phyloP scores from a whole-genome alignment of 805 yeast genomes.

The Torulaspora delbrueckii region DNA sequence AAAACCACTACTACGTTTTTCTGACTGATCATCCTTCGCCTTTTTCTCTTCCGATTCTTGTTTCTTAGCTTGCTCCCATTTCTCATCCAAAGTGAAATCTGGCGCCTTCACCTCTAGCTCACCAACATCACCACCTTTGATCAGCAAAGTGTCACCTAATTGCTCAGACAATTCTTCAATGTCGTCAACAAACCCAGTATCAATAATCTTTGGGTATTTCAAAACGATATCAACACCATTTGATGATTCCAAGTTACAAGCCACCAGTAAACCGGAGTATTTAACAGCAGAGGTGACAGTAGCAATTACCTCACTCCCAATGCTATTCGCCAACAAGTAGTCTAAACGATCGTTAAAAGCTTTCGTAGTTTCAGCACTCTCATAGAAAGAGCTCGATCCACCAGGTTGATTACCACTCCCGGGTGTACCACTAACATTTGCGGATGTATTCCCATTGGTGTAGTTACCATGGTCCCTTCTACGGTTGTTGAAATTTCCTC shows the following conservation, averaged over 20 bases:
- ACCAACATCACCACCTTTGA: slow-evolving; percentile 36
- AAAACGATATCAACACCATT: slow-evolving; percentile 55
- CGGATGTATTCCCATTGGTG: slow-evolving; percentile 4
- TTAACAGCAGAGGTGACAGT: slow-evolving; percentile 59
- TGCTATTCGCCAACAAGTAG: slow-evolving; percentile 50
- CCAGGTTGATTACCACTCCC: slow-evolving; percentile 5
- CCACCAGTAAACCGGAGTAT: slow-evolving; percentile 54
- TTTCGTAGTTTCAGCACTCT: slow-evolving; percentile 28
- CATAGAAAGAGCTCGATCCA: slow-evolving; percentile 19
- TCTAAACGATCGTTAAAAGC: slow-evolving; percentile 52
- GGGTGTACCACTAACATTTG: slow-evolving; percentile 5
- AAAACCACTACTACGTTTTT: slow-evolving; percentile 38
- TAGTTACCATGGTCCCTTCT: slow-evolving; percentile 13
- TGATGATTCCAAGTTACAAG: slow-evolving; percentile 40
- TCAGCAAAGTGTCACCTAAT: slow-evolving; percentile 25
- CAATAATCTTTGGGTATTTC: slow-evolving; percentile 44
- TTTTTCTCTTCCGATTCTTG: slow-evolving; percentile 10
- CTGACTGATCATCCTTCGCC: slow-evolving; percentile 6
- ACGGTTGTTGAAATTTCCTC: slow-evolving; percentile 16
- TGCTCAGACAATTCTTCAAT: slow-evolving; percentile 29
- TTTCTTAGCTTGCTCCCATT: slow-evolving; percentile 15
- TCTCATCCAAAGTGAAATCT: slow-evolving; percentile 28
- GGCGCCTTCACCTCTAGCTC: slow-evolving; percentile 39
- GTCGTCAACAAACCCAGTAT: slow-evolving; percentile 35
- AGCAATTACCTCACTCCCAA: slow-evolving; percentile 54